Evolutionary conservation across 148 eudicot species (phyloP), one percentile per base, ranked within the genome.

Genomic region (Limonium bicolor): DNA sequence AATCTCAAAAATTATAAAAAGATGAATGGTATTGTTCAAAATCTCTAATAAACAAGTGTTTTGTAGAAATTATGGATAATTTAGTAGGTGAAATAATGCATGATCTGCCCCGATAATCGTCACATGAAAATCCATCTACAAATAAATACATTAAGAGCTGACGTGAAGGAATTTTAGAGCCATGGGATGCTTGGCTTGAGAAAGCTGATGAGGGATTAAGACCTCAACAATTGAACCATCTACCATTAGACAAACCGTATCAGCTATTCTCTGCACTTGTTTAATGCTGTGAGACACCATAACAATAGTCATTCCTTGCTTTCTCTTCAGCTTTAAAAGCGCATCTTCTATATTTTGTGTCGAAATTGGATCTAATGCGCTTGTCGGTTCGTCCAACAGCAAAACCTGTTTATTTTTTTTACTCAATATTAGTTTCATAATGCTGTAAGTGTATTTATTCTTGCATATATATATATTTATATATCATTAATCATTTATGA

Each of bases 231-330:
- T 23, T 15, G 27, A 21, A 41, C 46, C 46, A 4, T 41, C 24
- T 12, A 12, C 46, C 27, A 41, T 21, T 12, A 41, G 46, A 18
- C 27, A 41, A 3, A 41, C 46, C 5, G 24, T 10, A 20, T 41
- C 27, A 11, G 46, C 46, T 28, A 41, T 28, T 28, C 46, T 41
- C 14, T 41, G 46, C 1, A 41, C 7, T 12, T 41, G 46, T 10
- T 41, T 41, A 28, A 41, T 41, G 46, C 46, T 41, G n/a, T 41
- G 46, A 4, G 46, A 41, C 11, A 41, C 46, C 27, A 41, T 20
- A 1, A 41, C 27, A 21, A 41, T 41, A 11, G 46, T 41, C 46
- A 41, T 22, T 18, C 46, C 46, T 0, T 21, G 41, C 41, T 11
- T 20, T 28, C 24, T 41, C 27, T 41, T 41, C 27, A 41, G 6